Percentiles rank a stretch among this genome's conserved stretches.
Evolutionary conservation across 1,139 yeast genomes (phyloP).

Genomic region (Sugiyamaella sp.): DNA sequence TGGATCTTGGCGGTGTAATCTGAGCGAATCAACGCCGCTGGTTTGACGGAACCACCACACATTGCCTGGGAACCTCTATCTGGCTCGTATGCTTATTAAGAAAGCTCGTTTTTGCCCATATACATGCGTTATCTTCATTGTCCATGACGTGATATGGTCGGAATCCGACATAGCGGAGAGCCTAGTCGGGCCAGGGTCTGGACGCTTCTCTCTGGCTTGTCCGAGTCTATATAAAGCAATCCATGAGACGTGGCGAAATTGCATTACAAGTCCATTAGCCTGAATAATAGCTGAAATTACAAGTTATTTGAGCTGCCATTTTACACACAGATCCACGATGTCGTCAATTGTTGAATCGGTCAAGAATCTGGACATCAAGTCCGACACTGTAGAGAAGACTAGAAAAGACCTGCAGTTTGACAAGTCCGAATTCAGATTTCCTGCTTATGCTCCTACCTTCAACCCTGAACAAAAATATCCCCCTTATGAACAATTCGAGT

Average conservation of each 20-base stretch:
- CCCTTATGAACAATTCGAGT: conserved; percentile 44
- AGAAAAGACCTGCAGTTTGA: conserved; percentile 10
- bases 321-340: conserved; percentile 12
- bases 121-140: not conserved
- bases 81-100: not conserved
- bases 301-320: no score
- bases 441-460: conserved; percentile 56
- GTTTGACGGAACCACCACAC: not conserved
- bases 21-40: not conserved
- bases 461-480: conserved; percentile 48
- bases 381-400: conserved; percentile 22
- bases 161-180: conserved; percentile 6
- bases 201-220: no score
- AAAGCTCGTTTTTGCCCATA: not conserved
- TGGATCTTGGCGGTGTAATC: conserved; percentile 4
- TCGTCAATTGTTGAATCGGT: conserved; percentile 22
- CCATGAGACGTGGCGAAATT: no score
- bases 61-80: not conserved
- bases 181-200: no score
- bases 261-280: no score
- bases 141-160: conserved; percentile 14
- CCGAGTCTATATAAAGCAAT: no score
- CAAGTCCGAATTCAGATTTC: conserved; percentile 30
- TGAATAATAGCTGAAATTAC: not conserved
- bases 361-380: conserved; percentile 22